Evolutionary conservation across 2,329 filamentous ascomycete species (phyloP).

Genomic region (Fusarium globosum): DNA sequence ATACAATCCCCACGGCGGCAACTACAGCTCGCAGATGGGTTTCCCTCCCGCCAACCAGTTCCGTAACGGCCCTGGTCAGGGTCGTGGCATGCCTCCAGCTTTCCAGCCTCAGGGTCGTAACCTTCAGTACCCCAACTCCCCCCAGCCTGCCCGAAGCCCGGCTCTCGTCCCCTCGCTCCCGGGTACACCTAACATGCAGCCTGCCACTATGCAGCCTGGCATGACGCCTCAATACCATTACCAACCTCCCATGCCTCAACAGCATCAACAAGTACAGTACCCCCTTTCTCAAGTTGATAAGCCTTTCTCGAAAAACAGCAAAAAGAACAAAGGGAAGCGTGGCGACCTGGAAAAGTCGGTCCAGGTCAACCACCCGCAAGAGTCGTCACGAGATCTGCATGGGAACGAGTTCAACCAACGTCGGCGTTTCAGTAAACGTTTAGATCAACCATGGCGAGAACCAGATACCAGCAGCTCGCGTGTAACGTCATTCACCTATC

Average conservation of each 20-base stretch:
- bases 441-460: slow-evolving; percentile 51
- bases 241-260: slow-evolving; percentile 66
- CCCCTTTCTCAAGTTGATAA: slow-evolving; percentile 54
- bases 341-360: slow-evolving; percentile 59
- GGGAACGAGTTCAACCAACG: slow-evolving; percentile 51
- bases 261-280: slow-evolving; percentile 71
- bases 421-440: slow-evolving; percentile 60
- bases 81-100: slow-evolving; percentile 63
- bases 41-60: slow-evolving; percentile 58
- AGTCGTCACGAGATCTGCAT: slow-evolving; percentile 51
- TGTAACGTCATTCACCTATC: slow-evolving; percentile 34
- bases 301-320: slow-evolving; percentile 54
- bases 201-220: slow-evolving; percentile 62
- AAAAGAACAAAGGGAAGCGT: slow-evolving; percentile 59
- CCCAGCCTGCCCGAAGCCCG: slow-evolving; percentile 73
- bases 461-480: slow-evolving; percentile 38
- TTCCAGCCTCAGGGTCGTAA: slow-evolving; percentile 58
- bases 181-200: slow-evolving; percentile 75
- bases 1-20: slow-evolving; percentile 56
- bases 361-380: slow-evolving; percentile 52
- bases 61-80: slow-evolving; percentile 57
- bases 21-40: slow-evolving; percentile 60
- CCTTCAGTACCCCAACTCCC: slow-evolving; percentile 68
- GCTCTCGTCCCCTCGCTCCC: slow-evolving; percentile 74
- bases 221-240: slow-evolving; percentile 75